phyloP scores from a whole-genome alignment of 345 rosid species.

The Stellera chamaejasme region DNA sequence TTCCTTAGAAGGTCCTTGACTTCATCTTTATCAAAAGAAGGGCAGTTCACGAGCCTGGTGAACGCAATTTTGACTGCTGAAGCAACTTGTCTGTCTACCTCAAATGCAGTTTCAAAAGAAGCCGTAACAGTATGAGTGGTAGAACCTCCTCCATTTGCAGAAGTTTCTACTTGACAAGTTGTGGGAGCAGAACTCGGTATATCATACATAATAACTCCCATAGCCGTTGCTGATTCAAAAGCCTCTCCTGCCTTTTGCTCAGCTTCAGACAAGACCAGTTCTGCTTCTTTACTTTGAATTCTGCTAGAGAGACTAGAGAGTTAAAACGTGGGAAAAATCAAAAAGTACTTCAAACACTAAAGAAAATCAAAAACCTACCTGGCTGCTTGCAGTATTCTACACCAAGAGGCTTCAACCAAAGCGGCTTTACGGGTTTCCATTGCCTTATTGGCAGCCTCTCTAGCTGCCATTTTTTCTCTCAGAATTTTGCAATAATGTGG shows the following conservation, averaged over 20 bases:
- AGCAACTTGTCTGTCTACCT: conserved; percentile 91
- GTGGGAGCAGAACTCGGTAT: conserved; percentile 56
- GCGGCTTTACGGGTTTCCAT: conserved; percentile 93
- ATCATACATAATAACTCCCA: conserved; percentile 87
- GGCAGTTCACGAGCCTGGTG: conserved; percentile 44
- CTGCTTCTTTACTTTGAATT: conserved; percentile 76
- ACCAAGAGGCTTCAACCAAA: conserved; percentile 92
- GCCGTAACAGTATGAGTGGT: conserved; percentile 69
- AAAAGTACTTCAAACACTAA: neutral
- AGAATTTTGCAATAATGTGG: conserved; percentile 84
- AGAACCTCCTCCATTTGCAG: conserved; percentile 39
- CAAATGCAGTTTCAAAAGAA: conserved; percentile 87
- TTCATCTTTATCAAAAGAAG: conserved; percentile 60
- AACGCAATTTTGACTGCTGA: conserved; percentile 84
- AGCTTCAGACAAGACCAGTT: conserved; percentile 42
- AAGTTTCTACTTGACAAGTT: conserved; percentile 42
- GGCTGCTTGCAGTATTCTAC: conserved; percentile 79
- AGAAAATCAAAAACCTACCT: conserved; percentile 33
- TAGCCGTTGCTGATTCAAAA: conserved; percentile 72
- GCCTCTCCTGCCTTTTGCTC: conserved; percentile 79
- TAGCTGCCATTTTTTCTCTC: conserved; percentile 87
- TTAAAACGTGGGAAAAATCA: conserved; percentile 3
- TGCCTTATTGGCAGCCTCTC: conserved; percentile 78
- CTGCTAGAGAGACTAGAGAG: conserved; percentile 23
- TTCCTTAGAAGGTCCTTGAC: conserved; percentile 55